A percentile compares a stretch with the other conserved stretches of the same genome.
Conservation (phyloP, 2,329 filamentous ascomycete genomes). For the Alternaria triticimaculans region DNA sequence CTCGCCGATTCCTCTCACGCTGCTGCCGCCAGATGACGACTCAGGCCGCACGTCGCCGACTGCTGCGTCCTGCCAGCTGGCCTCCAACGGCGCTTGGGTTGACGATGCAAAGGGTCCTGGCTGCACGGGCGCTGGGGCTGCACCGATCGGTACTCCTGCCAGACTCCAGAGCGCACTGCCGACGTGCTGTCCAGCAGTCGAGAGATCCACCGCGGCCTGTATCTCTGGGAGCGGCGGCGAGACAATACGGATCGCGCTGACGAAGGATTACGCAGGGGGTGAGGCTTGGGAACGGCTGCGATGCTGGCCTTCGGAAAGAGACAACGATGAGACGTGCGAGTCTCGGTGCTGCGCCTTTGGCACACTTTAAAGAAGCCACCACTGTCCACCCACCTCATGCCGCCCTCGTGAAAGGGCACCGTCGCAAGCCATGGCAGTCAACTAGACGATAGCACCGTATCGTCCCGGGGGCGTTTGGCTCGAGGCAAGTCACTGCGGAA, state of each 20-base stretch:
- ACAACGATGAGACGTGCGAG: conserved; percentile 38
- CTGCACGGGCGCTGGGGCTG: conserved; percentile 24
- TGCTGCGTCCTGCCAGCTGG: conserved; percentile 13
- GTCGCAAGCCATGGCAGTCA: conserved; percentile 16
- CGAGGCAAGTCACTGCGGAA: conserved; percentile 11
- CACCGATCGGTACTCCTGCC: conserved; percentile 36
- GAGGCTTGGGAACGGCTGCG: conserved; percentile 22
- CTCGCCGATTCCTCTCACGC: conserved; percentile 16
- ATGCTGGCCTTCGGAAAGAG: conserved; percentile 26
- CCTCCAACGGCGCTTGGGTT: background rate
- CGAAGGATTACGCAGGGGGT: conserved; percentile 34
- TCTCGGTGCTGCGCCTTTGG: conserved; percentile 24
- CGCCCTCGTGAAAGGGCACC: conserved; percentile 20
- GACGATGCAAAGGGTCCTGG: conserved; percentile 7
- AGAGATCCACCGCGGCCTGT: conserved; percentile 8
- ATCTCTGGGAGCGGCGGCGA: conserved; percentile 21
- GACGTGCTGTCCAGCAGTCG: background rate
- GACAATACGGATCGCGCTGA: conserved; percentile 33
- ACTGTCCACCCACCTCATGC: conserved; percentile 31
- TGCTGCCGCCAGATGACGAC: conserved; percentile 15
- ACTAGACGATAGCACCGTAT: conserved; percentile 18
- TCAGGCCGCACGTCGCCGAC: conserved; percentile 13
- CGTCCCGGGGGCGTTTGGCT: conserved; percentile 22
- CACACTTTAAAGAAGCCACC: conserved; percentile 33
- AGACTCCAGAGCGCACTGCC: conserved; percentile 5